Conservation (phyloP, 2,329 filamentous ascomycete genomes). For the Madurella fahalii region DNA sequence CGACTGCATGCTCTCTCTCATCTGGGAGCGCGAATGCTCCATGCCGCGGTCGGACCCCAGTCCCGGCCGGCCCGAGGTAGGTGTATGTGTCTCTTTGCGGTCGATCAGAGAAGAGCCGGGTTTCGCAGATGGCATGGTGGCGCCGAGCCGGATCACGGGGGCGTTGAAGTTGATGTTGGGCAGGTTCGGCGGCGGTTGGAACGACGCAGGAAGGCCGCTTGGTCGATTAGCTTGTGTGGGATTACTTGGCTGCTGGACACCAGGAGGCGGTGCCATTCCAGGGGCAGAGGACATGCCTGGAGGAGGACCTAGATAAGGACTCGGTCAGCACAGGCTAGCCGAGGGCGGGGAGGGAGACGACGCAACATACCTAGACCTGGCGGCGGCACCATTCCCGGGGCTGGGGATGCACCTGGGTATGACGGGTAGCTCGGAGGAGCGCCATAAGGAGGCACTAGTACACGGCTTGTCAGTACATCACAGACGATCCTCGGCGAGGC, state of each 20-base stretch:
- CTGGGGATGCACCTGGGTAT: conserved; percentile 57
- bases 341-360: not conserved
- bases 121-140: conserved; percentile 58
- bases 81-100: conserved; percentile 44
- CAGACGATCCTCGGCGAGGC: not conserved
- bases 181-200: conserved; percentile 86
- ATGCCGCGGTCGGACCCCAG: conserved; percentile 60
- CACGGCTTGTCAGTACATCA: conserved; percentile 10
- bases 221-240: conserved; percentile 73
- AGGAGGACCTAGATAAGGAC: conserved; percentile 55
- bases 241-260: conserved; percentile 67
- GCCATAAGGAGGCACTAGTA: conserved; percentile 60
- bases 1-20: conserved; percentile 65
- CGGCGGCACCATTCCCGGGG: conserved; percentile 70
- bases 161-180: conserved; percentile 98
- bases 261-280: conserved; percentile 73
- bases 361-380: conserved; percentile 71
- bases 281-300: conserved; percentile 78
- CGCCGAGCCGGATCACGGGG: conserved; percentile 89
- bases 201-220: conserved; percentile 74
- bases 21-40: conserved; percentile 63
- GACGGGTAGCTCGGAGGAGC: conserved; percentile 68
- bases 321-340: conserved; percentile 16
- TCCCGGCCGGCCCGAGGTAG: conserved; percentile 42
- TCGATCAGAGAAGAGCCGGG: conserved; percentile 41